phyloP scores from a whole-genome alignment of 2,329 filamentous ascomycete species.

The Diaporthe destruens region DNA sequence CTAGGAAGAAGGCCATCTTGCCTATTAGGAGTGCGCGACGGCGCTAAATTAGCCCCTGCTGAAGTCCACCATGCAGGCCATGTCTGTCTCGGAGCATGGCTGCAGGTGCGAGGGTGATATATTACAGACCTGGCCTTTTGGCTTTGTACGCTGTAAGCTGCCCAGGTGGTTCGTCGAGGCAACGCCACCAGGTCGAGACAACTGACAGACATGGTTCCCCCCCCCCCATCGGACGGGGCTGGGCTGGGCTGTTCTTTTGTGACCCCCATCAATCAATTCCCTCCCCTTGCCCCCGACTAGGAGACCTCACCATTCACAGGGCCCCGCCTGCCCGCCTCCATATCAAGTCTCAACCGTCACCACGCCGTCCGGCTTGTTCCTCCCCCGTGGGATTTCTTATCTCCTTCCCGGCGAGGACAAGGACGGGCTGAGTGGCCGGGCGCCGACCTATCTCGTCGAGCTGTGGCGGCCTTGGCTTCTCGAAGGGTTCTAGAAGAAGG shows the following conservation, averaged over 20 bases:
- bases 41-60: conserved; percentile 12
- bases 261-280: conserved; percentile 3
- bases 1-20: not conserved
- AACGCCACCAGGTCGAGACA: conserved; percentile 17
- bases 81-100: conserved; percentile 24
- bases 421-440: not conserved
- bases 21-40: not conserved
- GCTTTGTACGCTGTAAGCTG: no score
- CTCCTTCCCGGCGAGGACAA: conserved; percentile 32
- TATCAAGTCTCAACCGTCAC: no score
- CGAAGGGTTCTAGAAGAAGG: conserved; percentile 26
- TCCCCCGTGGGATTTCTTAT: conserved; percentile 6
- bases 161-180: not conserved
- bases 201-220: conserved; percentile 22
- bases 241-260: not conserved
- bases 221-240: not conserved
- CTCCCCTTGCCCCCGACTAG: not conserved
- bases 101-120: not conserved
- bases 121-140: not conserved
- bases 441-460: conserved; percentile 13
- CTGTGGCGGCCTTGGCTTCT: conserved; percentile 25
- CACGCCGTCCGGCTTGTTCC: not conserved
- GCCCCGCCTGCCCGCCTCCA: conserved; percentile 7
- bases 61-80: not conserved
- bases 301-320: not conserved